Evolutionary conservation across 1,284 basidiomycete genomes (phyloP).

Genomic region (Cutaneotrichosporon spelunceum): DNA sequence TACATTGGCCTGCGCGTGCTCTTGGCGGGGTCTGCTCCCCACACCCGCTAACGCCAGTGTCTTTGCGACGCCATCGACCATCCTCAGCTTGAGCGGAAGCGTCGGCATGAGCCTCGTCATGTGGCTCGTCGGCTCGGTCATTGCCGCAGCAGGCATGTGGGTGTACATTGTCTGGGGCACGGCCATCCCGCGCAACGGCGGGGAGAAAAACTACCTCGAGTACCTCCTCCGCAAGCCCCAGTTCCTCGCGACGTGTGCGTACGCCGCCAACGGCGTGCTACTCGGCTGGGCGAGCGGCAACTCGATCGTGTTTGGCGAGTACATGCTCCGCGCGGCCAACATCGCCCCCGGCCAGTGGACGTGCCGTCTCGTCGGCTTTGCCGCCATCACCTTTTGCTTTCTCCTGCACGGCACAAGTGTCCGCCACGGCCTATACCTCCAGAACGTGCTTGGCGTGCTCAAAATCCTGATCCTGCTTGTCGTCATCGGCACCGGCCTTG

Average conservation of each 20-base stretch:
- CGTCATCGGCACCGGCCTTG: constrained; percentile 55
- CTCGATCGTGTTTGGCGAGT: constrained; percentile 16
- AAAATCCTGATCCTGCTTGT: not conserved
- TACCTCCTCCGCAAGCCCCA: constrained; percentile 22
- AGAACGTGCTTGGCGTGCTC: constrained; percentile 3
- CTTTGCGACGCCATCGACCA: constrained; percentile 21
- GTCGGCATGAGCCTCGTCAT: constrained; percentile 27
- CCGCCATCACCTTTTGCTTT: not conserved
- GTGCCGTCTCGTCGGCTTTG: constrained; percentile 17
- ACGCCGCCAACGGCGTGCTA: constrained; percentile 24
- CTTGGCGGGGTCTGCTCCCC: too few relatives aligned
- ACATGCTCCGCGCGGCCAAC: constrained; percentile 29
- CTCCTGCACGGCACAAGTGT: not conserved
- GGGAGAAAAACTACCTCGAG: constrained; percentile 31
- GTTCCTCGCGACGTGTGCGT: constrained; percentile 22
- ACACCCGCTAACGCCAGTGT: constrained; percentile 7
- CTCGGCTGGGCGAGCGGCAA: constrained; percentile 25
- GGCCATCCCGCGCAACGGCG: constrained; percentile 26
- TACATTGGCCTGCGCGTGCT: too few relatives aligned
- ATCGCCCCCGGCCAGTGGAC: constrained; percentile 25
- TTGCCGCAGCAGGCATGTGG: constrained; percentile 31
- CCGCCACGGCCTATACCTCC: not conserved
- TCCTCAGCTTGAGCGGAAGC: constrained; percentile 19
- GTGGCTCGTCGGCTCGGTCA: constrained; percentile 34
- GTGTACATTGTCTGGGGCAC: constrained; percentile 32